These are phyloP conservation scores for Phytophthora sp. DNA, from an alignment of 352 stramenopile species.

Conservation along the genomic window DNA sequence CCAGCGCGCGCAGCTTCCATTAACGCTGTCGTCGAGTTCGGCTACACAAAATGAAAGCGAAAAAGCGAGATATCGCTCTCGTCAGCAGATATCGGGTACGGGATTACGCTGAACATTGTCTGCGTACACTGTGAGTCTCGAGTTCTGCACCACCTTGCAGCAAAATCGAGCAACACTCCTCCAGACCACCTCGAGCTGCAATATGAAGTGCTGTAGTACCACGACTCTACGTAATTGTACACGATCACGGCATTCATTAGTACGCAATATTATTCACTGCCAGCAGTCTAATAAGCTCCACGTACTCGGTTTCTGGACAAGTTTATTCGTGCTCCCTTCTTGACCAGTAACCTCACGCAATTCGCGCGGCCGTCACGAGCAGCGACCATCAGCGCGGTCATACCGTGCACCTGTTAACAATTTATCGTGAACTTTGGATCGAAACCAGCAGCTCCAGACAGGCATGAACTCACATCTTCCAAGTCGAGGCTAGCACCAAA, in stretches of 20 bases:
- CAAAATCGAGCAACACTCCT: slow-evolving; percentile 78
- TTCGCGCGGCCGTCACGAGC: slow-evolving; percentile 66
- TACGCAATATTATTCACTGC: slow-evolving; percentile 4
- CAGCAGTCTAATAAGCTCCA: not conserved
- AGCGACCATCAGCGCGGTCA: slow-evolving; percentile 85
- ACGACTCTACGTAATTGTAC: slow-evolving; percentile 55
- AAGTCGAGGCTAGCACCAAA: slow-evolving; percentile 85
- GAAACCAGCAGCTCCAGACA: not conserved
- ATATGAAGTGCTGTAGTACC: slow-evolving; percentile 86
- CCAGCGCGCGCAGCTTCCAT: slow-evolving; percentile 87
- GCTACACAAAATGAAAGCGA: slow-evolving; percentile 39
- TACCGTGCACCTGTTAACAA: slow-evolving; percentile 69
- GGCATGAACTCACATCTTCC: slow-evolving; percentile 64
- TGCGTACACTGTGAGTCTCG: slow-evolving; percentile 78
- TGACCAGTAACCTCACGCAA: slow-evolving; percentile 77
- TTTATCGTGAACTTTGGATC: slow-evolving; percentile 14
- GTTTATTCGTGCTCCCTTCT: slow-evolving; percentile 84
- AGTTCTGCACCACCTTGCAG: slow-evolving; percentile 70
- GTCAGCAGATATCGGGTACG: not conserved
- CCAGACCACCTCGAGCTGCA: slow-evolving; percentile 71
- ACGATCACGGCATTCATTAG: slow-evolving; percentile 6
- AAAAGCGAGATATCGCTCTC: not conserved
- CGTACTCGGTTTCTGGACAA: slow-evolving; percentile 82
- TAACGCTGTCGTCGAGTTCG: slow-evolving; percentile 86
- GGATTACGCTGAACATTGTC: not conserved